Conservation (phyloP, 2,329 filamentous ascomycete species). For the Thelonectria blattea region DNA sequence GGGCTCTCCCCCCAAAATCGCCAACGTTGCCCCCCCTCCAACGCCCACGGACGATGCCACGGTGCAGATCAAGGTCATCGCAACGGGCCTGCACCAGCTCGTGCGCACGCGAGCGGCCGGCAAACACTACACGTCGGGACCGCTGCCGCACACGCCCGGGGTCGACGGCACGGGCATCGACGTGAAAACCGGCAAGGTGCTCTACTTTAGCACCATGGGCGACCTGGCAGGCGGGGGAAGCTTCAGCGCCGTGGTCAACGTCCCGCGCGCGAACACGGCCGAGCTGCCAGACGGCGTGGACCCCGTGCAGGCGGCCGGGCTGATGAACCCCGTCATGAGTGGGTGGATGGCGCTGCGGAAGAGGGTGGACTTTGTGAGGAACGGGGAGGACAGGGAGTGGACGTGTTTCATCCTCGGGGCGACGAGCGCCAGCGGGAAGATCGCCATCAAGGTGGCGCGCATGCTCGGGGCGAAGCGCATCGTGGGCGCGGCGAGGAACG, state of each 20-base stretch:
- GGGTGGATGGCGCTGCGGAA: slow-evolving; percentile 63
- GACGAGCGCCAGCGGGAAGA: slow-evolving; percentile 57
- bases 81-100: slow-evolving; percentile 58
- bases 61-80: slow-evolving; percentile 58
- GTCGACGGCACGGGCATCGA: slow-evolving; percentile 59
- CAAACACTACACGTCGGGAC: slow-evolving; percentile 57
- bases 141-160: slow-evolving; percentile 58
- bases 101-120: slow-evolving; percentile 60
- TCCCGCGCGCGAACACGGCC: slow-evolving; percentile 47
- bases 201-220: slow-evolving; percentile 53
- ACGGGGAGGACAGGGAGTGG: slow-evolving; percentile 45
- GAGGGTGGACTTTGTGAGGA: slow-evolving; percentile 45
- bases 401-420: slow-evolving; percentile 59
- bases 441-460: slow-evolving; percentile 56
- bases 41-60: slow-evolving; percentile 43
- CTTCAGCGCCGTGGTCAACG: slow-evolving; percentile 56
- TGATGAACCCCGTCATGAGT: slow-evolving; percentile 61
- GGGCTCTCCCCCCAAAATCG: slow-evolving; percentile 39
- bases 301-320: slow-evolving; percentile 56
- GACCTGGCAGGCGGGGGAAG: slow-evolving; percentile 46
- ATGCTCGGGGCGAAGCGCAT: slow-evolving; percentile 55
- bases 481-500: slow-evolving; percentile 58
- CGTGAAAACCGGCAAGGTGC: slow-evolving; percentile 51
- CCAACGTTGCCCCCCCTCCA: slow-evolving; percentile 44
- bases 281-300: slow-evolving; percentile 54